Percentiles rank a stretch among this genome's conserved stretches.
phyloP scores from a whole-genome alignment of 2,329 filamentous ascomycete species.

The Thermothelomyces thermophilus region DNA sequence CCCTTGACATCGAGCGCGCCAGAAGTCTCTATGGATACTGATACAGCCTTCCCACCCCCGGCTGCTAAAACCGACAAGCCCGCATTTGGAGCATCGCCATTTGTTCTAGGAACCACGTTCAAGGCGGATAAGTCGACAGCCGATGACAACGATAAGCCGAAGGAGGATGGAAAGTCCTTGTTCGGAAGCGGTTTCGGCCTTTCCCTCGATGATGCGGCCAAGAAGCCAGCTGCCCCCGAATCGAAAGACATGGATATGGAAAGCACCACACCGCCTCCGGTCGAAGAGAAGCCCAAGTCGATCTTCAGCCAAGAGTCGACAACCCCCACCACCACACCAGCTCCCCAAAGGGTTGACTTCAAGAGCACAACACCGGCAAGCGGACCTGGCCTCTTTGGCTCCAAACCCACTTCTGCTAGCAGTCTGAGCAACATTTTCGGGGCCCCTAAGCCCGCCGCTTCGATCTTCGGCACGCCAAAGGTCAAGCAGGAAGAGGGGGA shows the following conservation, averaged over 20 bases:
- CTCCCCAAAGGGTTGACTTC: conserved; percentile 41
- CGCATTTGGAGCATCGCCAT: conserved; percentile 48
- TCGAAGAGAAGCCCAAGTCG: conserved; percentile 33
- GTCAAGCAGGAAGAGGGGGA: conserved; percentile 33
- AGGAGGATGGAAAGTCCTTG: conserved; percentile 40
- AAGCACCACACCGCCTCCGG: conserved; percentile 26
- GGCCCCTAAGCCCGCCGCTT: conserved; percentile 25
- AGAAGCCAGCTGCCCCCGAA: conserved; percentile 27
- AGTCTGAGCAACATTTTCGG: conserved; percentile 24
- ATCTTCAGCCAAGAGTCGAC: conserved; percentile 35
- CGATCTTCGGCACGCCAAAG: conserved; percentile 27
- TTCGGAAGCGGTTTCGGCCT: conserved; percentile 58
- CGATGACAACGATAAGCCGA: conserved; percentile 49
- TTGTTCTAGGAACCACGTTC: conserved; percentile 64
- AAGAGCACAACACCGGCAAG: conserved; percentile 30
- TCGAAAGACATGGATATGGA: conserved; percentile 51
- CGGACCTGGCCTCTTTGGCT: conserved; percentile 25
- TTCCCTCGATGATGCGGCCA: conserved; percentile 45
- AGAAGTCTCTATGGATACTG: conserved; percentile 31
- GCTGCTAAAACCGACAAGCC: conserved; percentile 33
- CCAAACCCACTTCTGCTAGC: conserved; percentile 20
- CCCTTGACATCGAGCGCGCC: conserved; percentile 24
- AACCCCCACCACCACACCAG: conserved; percentile 48
- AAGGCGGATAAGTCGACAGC: conserved; percentile 56
- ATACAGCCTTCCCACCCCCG: conserved; percentile 36